Base-by-base conservation (phyloP, 73 alveolate species). In the Paramecium caudatum region DNA sequence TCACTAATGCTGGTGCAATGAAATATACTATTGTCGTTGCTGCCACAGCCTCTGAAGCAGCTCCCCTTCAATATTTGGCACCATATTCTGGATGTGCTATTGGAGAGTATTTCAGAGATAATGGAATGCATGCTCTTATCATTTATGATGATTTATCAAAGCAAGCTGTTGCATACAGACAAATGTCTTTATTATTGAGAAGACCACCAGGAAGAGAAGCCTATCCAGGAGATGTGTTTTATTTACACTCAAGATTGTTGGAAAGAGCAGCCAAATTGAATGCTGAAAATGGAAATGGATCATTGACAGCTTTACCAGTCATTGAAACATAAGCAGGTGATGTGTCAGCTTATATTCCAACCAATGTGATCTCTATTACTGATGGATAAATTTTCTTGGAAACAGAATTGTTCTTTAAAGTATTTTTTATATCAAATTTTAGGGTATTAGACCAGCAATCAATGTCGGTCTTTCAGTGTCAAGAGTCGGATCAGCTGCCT, bases 21-120 rank as follows among this genome's bases (percentile, higher is more conserved):
- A 92, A 95, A 87, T 96, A 96, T 96, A 82, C 99, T 84, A 95
- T 95, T 39, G 95, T 97, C 47, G 98, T 97, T 82, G 98, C 99
- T 33, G 98, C 99, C 32, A 96, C 99, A 21, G 99, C 99, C 55
- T 96, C 99, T 3, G 99, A 97, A 83, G 99, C 98, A 16, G 98
- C 99, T 49, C 96, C 98, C 21, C 95, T 92, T 27, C 94, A 95
- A 91, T 91, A 91, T 91, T 82, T 95, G 91, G 99, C 99, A 16
- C 99, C 99, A n/a, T 97, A 97, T 94, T 92, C 99, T 13, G 99
- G 99, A n/a, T 97, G 99, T 82, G 99, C 99, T 86, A 93, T 97
- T 82, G 99, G 99, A 15, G 99, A 97, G 88, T 95, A 90, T 96
- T 96, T 97, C 99, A 96, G 99, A 91, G 99, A 97, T 93, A 95